Percentiles rank a stretch among this genome's conserved stretches.
Evolutionary conservation across 306 rosid species (phyloP).

Genomic region (Sicyos edulis): DNA sequence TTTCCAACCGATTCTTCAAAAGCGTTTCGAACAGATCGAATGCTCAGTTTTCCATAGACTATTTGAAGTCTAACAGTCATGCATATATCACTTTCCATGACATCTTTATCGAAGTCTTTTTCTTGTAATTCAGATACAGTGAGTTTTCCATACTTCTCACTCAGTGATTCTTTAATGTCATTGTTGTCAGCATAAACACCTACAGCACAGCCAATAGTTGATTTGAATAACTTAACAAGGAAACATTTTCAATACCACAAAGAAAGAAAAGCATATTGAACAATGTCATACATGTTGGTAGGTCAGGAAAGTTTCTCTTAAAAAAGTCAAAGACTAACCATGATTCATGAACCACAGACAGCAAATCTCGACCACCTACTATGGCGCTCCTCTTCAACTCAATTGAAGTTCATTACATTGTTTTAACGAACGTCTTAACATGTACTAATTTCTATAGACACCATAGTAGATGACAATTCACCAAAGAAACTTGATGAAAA

Average conservation of each 20-base stretch:
- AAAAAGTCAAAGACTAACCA: neutral
- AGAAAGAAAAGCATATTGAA: neutral
- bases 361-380: neutral
- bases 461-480: neutral
- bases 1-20: constrained; percentile 83
- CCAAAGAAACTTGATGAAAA: neutral
- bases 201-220: constrained; percentile 27
- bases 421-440: neutral
- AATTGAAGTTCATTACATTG: neutral
- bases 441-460: neutral
- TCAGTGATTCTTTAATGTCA: constrained; percentile 44
- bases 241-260: neutral
- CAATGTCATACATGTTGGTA: neutral
- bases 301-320: neutral
- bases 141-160: constrained; percentile 54
- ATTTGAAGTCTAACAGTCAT: constrained; percentile 83
- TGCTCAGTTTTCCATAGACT: constrained; percentile 73
- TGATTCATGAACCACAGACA: neutral
- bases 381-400: neutral
- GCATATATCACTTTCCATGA: constrained; percentile 66
- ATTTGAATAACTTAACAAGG: neutral
- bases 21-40: constrained; percentile 74
- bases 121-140: constrained; percentile 44
- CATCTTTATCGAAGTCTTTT: constrained; percentile 50
- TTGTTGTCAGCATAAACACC: constrained; percentile 73